Conservation (phyloP, 2,329 filamentous ascomycete species). For the Fusarium gaditjirri region DNA sequence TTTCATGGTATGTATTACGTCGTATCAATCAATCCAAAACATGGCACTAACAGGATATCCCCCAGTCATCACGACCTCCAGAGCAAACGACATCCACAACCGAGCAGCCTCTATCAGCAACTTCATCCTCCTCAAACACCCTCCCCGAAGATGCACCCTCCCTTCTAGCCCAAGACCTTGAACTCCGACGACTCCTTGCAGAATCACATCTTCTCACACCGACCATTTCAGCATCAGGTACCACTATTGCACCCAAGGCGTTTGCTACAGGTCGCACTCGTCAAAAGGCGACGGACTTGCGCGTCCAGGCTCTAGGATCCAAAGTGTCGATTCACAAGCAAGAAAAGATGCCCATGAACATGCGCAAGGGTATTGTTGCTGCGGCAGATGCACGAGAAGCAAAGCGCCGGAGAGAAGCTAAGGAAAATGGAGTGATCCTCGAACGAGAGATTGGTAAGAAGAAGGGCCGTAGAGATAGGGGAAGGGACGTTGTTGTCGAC, state of each 20-base stretch:
- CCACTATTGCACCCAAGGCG: constrained; percentile 52
- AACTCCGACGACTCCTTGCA: constrained; percentile 86
- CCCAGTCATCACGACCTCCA: constrained; percentile 61
- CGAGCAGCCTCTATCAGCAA: constrained; percentile 32
- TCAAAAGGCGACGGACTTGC: constrained; percentile 84
- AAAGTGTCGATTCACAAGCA: constrained; percentile 79
- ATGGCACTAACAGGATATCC: constrained; percentile 10
- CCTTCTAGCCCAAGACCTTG: constrained; percentile 90
- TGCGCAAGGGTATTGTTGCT: constrained; percentile 83
- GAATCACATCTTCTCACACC: constrained; percentile 85
- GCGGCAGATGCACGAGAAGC: constrained; percentile 74
- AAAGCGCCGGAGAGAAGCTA: constrained; percentile 79
- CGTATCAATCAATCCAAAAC: neutral
- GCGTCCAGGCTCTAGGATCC: constrained; percentile 83
- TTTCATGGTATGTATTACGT: constrained; percentile 70
- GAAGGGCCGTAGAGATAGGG: constrained; percentile 55
- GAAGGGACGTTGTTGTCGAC: constrained; percentile 71
- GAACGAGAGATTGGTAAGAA: constrained; percentile 65
- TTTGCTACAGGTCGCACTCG: constrained; percentile 75
- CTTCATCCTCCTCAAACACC: constrained; percentile 47
- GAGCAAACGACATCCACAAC: constrained; percentile 45
- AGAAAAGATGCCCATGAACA: constrained; percentile 87
- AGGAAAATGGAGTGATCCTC: constrained; percentile 89
- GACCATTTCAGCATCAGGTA: constrained; percentile 57
- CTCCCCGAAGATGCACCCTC: constrained; percentile 68